Evolutionary conservation across 2,329 filamentous ascomycete genomes (phyloP), one percentile per base, ranked within the genome.

Genomic region (Xylariaceae sp.): DNA sequence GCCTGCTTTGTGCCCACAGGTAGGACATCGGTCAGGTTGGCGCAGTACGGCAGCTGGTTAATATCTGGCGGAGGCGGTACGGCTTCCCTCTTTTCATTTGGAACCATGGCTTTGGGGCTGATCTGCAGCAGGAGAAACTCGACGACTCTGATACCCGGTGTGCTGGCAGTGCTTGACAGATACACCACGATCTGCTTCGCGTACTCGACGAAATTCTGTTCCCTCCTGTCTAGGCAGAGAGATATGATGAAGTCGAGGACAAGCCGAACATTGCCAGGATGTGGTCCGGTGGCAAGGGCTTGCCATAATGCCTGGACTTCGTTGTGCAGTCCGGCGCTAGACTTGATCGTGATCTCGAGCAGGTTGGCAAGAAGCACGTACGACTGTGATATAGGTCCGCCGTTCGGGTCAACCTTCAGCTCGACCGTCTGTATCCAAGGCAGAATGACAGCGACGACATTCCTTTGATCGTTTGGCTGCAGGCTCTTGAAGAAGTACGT

Each of bases 101-200:
- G 86, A 8, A 95, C 88, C 90, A 98, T 96, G n/a, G 88, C 84
- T 57, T 92, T 93, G 1, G 93, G 90, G 0, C 78, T 85, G 42
- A 98, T 88, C 45, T 95, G 88, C 60, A 93, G 72, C 18, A 96
- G 66, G 35, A 98, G 70, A 47, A 95, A 95, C 44, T 98, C 92
- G 9, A 98, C 81, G 3, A 98, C 89, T 51, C 94, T 93, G 30
- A 85, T 81, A 1, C 89, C 89, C 2, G 89, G 54, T 61, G 83
- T 52, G 74, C 65, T 73, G 42, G 67, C 70, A 1, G 72, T 94
- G 44, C 86, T 92, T 0, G 92, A 93, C 5, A 98, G 60, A 56
- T 95, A 96, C 1, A 98, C 93, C 12, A 96, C 88, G 33, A 98
- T 92, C 58, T 98, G 92, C 63, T 96, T 98, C 5, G 90, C 90